A percentile compares a stretch with the other conserved stretches of the same genome.
phyloP scores from a whole-genome alignment of 805 yeast genomes.

The Myxozyma neglecta region DNA sequence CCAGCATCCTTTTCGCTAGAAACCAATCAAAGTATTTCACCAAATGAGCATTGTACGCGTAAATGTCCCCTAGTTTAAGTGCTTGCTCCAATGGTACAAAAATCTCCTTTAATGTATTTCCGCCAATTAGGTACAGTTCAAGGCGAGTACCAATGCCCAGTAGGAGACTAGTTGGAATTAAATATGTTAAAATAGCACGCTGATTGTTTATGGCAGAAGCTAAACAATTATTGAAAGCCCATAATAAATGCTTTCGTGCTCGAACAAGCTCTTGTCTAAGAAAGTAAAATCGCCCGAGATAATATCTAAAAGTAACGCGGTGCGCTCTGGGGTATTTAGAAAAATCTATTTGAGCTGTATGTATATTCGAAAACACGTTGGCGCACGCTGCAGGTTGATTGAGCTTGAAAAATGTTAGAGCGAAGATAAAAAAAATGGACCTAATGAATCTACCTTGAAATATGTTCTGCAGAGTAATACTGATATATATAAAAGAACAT shows the following conservation, averaged over 20 bases:
- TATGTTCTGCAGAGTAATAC: conserved; percentile 57
- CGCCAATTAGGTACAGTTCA: conserved; percentile 28
- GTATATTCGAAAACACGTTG: conserved; percentile 58
- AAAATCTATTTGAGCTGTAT: conserved; percentile 46
- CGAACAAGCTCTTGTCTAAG: conserved; percentile 53
- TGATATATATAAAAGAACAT: conserved; percentile 55
- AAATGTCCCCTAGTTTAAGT: conserved; percentile 49
- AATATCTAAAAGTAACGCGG: conserved; percentile 56
- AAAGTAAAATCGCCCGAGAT: conserved; percentile 57
- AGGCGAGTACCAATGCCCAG: conserved; percentile 53
- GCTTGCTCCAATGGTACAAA: conserved; percentile 45
- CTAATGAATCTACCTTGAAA: conserved; percentile 42
- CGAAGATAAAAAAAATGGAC: conserved; percentile 22
- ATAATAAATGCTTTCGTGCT: conserved; percentile 54
- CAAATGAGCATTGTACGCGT: conserved; percentile 41
- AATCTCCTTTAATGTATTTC: conserved; percentile 37
- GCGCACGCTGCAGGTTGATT: conserved; percentile 41
- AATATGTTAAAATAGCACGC: conserved; percentile 47
- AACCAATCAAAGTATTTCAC: conserved; percentile 37
- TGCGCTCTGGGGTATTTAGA: conserved; percentile 48
- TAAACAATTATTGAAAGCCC: conserved; percentile 52
- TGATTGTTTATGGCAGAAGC: conserved; percentile 39
- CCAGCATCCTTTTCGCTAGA: conserved; percentile 33
- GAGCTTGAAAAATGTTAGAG: conserved; percentile 34
- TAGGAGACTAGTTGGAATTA: conserved; percentile 55